These are phyloP conservation scores for Mortierella sp. DNA, from an alignment of 371 early-diverging fungal species.

Conservation along the genomic window DNA sequence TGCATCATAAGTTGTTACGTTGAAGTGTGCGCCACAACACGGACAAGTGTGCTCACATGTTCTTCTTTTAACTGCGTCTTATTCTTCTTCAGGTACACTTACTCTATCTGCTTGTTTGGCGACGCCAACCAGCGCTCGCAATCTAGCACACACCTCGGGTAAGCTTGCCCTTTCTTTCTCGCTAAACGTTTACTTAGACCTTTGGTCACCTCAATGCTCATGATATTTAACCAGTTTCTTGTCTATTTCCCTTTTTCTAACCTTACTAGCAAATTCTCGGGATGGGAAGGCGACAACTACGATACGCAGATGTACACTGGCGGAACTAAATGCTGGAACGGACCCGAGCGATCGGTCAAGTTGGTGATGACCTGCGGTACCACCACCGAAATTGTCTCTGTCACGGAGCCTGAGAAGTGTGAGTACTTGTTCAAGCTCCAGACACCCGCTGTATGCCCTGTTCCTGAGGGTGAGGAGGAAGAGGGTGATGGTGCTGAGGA, in stretches of 20 bases:
- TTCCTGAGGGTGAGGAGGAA: constrained; percentile 15
- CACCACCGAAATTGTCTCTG: constrained; percentile 74
- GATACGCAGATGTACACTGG: constrained; percentile 71
- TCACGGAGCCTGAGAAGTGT: constrained; percentile 94
- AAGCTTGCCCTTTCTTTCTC: constrained; percentile 33
- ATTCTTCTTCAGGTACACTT: constrained; percentile 71
- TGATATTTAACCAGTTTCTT: background rate
- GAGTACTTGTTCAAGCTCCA: constrained; percentile 82
- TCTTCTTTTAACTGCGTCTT: background rate
- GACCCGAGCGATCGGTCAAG: constrained; percentile 83
- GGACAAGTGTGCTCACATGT: background rate
- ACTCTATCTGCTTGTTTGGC: constrained; percentile 87
- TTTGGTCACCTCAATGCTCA: constrained; percentile 53
- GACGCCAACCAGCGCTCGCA: constrained; percentile 78
- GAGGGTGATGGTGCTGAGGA: background rate
- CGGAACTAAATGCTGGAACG: constrained; percentile 95
- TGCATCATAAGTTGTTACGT: background rate
- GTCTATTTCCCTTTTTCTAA: background rate
- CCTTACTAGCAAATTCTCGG: constrained; percentile 39
- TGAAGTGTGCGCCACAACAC: too few species aligned
- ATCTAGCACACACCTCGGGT: constrained; percentile 78
- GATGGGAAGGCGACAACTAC: constrained; percentile 61
- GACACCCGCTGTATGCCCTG: constrained; percentile 84
- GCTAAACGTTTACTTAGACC: constrained; percentile 27
- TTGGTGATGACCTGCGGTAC: constrained; percentile 76